Evolutionary conservation across 2,329 filamentous ascomycete species (phyloP), one percentile per base, ranked within the genome.

Genomic region (Pezicula neosporulosa): DNA sequence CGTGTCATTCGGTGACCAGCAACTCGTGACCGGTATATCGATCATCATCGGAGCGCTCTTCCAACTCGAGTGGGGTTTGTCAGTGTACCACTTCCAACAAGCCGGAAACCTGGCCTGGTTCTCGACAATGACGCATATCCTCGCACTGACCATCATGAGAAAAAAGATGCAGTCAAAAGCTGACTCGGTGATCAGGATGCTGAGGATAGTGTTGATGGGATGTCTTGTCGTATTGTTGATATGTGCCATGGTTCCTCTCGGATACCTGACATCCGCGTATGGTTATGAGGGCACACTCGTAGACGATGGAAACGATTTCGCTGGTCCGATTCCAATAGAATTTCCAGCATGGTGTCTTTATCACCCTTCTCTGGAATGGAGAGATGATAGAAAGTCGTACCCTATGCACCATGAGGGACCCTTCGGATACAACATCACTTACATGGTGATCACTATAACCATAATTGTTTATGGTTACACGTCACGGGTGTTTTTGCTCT

Each of bases 101-200:
- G 54, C 64, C 9, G 60, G 64, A 12, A 52, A 65, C 28, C 52
- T 70, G 0, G 66, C 63, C 1, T 71, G 67, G 67, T 63, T 70
- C 41, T 63, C 65, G 4, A 58, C 58, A 6, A 16, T 66, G 2
- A 71, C 66, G 0, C 67, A 70, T 37, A 52, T 70, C 15, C 36
- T 51, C 19, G 49, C 52, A 2, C 46, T 54, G 10, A 52, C 49
- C 36, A 28, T 48, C 16, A 30, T 51, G 24, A n/a, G 49, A 44
- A 38, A 48, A 7, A 44, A 48, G 18, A 3, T 38, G 9, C n/a
- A n/a, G n/a, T n/a, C n/a, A n/a, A 39, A 19, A 15, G 28, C 28
- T 13, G 27, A 41, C 13, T 45, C 33, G n/a, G 10, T 42, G 15
- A 28, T 48, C 19, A 27, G 19, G 15, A 30, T 28, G 12, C 24